Evolutionary conservation across 139 green algal genomes (phyloP).

Genomic region (Volvox africanus): DNA sequence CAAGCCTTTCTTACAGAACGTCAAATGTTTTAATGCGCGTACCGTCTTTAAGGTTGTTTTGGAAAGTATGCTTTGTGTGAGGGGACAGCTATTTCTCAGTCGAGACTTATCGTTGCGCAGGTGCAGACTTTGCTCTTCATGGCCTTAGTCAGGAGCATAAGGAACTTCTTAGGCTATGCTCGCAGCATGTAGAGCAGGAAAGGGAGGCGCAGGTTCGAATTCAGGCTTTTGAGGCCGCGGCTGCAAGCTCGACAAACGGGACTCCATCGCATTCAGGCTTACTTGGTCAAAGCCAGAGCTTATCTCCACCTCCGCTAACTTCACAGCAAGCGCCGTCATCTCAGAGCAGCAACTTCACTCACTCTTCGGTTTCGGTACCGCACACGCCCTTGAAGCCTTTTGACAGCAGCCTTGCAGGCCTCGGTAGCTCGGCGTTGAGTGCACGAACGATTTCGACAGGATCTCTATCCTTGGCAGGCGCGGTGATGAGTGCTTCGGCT

Average conservation of each 20-base stretch:
- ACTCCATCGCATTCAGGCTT: constrained; percentile 4
- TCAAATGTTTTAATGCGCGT: background rate
- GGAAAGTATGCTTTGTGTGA: background rate
- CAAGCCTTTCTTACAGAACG: background rate
- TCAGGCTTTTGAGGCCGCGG: background rate
- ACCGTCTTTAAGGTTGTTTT: background rate
- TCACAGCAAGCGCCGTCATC: background rate
- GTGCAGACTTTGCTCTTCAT: constrained; percentile 1
- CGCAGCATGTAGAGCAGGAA: constrained; percentile 18
- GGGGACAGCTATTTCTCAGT: background rate
- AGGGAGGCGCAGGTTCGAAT: background rate
- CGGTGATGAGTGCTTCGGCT: background rate
- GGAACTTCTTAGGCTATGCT: constrained; percentile 23
- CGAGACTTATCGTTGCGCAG: background rate
- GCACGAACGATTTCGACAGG: constrained; percentile 27
- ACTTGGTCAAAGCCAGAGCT: background rate
- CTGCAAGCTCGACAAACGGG: background rate
- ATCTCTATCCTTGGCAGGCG: background rate
- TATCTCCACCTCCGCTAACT: background rate
- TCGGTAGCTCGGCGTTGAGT: constrained; percentile 22
- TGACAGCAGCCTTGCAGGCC: background rate
- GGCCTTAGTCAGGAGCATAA: constrained; percentile 36
- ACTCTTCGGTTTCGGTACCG: background rate
- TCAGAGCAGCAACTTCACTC: background rate
- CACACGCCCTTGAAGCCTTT: constrained; percentile 29